These are phyloP conservation scores for Vaccinium darrowii DNA, from an alignment of 148 eudicot species.

Conservation along the genomic window DNA sequence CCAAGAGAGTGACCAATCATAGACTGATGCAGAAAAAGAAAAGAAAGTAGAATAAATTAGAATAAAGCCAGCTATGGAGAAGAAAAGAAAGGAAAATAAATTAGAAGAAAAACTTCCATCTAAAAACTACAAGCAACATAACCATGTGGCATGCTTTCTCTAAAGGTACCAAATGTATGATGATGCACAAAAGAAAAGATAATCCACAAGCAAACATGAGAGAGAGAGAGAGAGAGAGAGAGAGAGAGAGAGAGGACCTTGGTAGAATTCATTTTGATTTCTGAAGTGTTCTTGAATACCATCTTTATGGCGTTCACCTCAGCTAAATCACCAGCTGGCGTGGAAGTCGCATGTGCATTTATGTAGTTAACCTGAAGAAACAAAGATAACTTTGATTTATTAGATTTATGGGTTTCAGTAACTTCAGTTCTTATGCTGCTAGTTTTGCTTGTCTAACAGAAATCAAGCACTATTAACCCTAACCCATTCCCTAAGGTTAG, in stretches of 20 bases:
- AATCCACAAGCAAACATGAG: not conserved
- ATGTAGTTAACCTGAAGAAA: slow-evolving; percentile 80
- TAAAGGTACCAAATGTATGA: not conserved
- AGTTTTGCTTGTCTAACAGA: not conserved
- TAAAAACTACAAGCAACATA: not conserved
- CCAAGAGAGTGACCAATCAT: slow-evolving; percentile 98
- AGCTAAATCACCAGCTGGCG: slow-evolving; percentile 90
- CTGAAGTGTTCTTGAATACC: slow-evolving; percentile 88
- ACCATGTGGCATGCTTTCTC: not conserved
- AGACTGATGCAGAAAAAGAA: slow-evolving; percentile 49
- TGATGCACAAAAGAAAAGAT: not conserved
- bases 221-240: slow-evolving; percentile 1
- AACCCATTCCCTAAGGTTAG: not conserved
- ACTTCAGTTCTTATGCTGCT: slow-evolving; percentile 2
- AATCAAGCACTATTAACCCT: slow-evolving; percentile 5
- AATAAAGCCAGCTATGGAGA: slow-evolving; percentile 19
- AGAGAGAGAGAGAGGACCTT: slow-evolving; percentile 45
- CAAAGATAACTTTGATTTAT: not conserved
- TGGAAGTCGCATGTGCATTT: slow-evolving; percentile 97
- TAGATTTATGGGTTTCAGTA: not conserved
- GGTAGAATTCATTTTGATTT: slow-evolving; percentile 82
- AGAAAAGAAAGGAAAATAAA: slow-evolving; percentile 1
- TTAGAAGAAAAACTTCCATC: not conserved
- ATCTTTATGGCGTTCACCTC: slow-evolving; percentile 95
- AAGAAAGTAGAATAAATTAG: slow-evolving; percentile 4